Conservation (phyloP, 2,329 filamentous ascomycete genomes). For the Fusarium lateritium region DNA sequence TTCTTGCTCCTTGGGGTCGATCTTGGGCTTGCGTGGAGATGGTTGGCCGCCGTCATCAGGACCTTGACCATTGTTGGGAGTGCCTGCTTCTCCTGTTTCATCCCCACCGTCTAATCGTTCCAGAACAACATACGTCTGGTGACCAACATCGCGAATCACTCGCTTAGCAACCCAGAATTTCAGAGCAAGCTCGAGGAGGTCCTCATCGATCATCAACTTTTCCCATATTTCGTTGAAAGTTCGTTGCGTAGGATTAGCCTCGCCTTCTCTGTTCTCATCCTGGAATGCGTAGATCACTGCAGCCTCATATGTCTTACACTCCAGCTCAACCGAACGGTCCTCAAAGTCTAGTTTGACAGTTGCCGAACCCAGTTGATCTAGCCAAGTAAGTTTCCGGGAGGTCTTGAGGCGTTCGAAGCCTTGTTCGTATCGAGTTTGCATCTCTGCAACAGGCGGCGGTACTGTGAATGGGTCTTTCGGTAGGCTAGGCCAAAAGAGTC, state of each 20-base stretch:
- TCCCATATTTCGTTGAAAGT: constrained; percentile 68
- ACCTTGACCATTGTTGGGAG: constrained; percentile 47
- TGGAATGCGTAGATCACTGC: constrained; percentile 90
- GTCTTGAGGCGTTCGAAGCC: constrained; percentile 87
- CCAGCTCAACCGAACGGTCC: constrained; percentile 81
- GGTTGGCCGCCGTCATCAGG: constrained; percentile 51
- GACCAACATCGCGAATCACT: constrained; percentile 71
- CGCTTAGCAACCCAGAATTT: constrained; percentile 79
- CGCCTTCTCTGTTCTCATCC: constrained; percentile 56
- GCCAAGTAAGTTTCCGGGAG: constrained; percentile 89
- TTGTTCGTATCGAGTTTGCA: constrained; percentile 79
- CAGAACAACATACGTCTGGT: constrained; percentile 75
- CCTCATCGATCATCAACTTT: constrained; percentile 79
- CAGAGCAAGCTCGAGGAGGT: constrained; percentile 77
- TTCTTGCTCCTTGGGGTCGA: constrained; percentile 76
- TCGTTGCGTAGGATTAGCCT: constrained; percentile 55
- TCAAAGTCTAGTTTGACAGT: constrained; percentile 85
- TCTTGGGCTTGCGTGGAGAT: constrained; percentile 66
- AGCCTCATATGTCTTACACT: constrained; percentile 88
- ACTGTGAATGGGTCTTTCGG: constrained; percentile 78
- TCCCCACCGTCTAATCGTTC: constrained; percentile 69
- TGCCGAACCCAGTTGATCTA: constrained; percentile 85
- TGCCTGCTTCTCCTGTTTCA: constrained; percentile 51
- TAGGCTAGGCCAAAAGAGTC: constrained; percentile 92
- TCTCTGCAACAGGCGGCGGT: constrained; percentile 68